Percentiles rank a stretch among this genome's conserved stretches.
Evolutionary conservation across 2,329 filamentous ascomycete genomes (phyloP).

Genomic region (Calonectria crousiana): DNA sequence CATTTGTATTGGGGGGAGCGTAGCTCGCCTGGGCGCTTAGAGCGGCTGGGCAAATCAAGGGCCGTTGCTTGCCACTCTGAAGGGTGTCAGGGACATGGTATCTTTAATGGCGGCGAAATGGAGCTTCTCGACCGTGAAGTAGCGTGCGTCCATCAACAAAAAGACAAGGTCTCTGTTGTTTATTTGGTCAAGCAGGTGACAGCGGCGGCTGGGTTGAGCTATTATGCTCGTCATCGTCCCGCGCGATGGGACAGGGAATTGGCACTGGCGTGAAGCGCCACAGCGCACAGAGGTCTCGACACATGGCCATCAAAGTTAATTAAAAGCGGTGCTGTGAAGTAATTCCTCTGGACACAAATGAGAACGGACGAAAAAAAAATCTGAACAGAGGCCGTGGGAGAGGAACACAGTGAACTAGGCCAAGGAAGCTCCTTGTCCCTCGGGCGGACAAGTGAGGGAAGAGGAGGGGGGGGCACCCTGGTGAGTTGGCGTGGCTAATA

Average conservation of each 20-base stretch:
- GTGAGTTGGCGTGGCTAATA: constrained; percentile 13
- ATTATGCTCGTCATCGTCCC: constrained; percentile 13
- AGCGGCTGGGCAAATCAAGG: constrained; percentile 24
- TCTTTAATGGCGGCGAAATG: not conserved
- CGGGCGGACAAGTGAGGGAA: not conserved
- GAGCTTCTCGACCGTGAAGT: not conserved
- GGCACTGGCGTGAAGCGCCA: constrained; percentile 1
- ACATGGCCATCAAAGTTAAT: constrained; percentile 4
- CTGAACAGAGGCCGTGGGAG: not conserved
- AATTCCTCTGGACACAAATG: not conserved
- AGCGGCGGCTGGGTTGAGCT: not conserved
- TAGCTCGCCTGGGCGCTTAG: constrained; percentile 25
- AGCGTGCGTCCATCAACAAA: not conserved
- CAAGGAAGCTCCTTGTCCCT: constrained; percentile 8
- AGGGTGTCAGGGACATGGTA: constrained; percentile 15
- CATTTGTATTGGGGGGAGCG: not conserved
- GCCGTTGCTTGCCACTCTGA: not conserved
- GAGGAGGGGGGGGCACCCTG: not conserved
- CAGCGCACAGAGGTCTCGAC: constrained; percentile 1
- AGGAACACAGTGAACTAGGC: not conserved
- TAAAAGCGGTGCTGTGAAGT: not conserved
- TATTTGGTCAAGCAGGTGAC: not conserved
- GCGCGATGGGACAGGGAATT: constrained; percentile 7
- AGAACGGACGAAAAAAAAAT: not conserved
- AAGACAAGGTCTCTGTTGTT: not conserved